Evolutionary conservation across 331 rosid genomes (phyloP), one percentile per base, ranked within the genome.

Genomic region (Erythrophleum ivorense): DNA sequence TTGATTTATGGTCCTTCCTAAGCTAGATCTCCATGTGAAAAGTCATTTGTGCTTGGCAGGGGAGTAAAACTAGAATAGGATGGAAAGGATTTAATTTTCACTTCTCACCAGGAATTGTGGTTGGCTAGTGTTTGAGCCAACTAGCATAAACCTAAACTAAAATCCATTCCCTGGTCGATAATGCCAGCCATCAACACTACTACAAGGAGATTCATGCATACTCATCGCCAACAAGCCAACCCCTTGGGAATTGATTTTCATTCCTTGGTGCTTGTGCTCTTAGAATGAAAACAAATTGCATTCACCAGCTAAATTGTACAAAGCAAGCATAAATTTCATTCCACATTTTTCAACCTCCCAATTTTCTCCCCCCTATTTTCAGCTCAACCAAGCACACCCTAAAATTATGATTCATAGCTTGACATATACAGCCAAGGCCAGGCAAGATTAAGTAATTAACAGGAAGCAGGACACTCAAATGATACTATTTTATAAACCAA

Each of bases 301-400:
- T 21, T 69, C 74, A 24, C 52, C 43, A n/a, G 73, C 36, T 41
- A 45, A 43, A 43, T 43, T 69, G 53, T 5, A 21, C 57, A 70
- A 70, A 70, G 75, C 38, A 46, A 70, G 2, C 18, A 46, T 45
- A 21, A 21, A 70, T 24, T 21, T 24, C 58, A 19, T 1, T 40
- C 16, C 73, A 43, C 16, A 19, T 68, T 68, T 24, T 67, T 68
- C 36, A 4, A 24, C 49, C 74, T 19, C 15, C 10, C 29, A 8
- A 13, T 38, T 66, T 40, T 40, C 72, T 18, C 19, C 31, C 7
- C 4, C 73, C 53, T 43, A n/a, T n/a, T 68, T 43, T 11, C 52
- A 68, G 73, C 73, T 19, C 29, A 68, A 68, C 54, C 73, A 24
- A 43, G 54, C 73, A 41, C 73, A 4, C 18, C 18, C 41, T 18